Percentiles rank a stretch among this genome's conserved stretches.
Evolutionary conservation across 768 basidiomycete species (phyloP).

Genomic region (Russula emetica): DNA sequence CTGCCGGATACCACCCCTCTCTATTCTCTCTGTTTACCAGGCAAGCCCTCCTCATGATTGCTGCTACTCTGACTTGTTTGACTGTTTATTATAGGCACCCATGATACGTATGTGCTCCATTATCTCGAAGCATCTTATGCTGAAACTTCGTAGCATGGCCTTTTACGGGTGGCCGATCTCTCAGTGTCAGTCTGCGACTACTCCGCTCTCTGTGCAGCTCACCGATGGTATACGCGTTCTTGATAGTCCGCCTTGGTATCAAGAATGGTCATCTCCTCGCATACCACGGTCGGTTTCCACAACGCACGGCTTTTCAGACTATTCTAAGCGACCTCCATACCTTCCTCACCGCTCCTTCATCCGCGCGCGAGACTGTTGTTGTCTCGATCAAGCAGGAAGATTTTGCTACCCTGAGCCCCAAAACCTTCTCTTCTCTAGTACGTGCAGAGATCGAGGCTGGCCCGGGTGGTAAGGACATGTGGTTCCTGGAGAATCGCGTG

Average conservation of each 20-base stretch:
- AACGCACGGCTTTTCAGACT: conserved; percentile 60
- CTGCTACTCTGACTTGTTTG: conserved; percentile 17
- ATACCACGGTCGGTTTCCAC: conserved; percentile 75
- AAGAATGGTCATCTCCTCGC: conserved; percentile 60
- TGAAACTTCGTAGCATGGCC: conserved; percentile 53
- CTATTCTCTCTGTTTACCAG: conserved; percentile 75
- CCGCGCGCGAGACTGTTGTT: conserved; percentile 69
- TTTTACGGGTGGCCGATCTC: conserved; percentile 83
- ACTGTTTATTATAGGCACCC: conserved; percentile 45
- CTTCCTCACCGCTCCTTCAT: conserved; percentile 57
- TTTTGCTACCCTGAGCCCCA: conserved; percentile 42
- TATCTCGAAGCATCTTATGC: not conserved
- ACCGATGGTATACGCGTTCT: conserved; percentile 73
- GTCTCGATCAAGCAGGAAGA: conserved; percentile 92
- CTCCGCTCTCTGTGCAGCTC: conserved; percentile 65
- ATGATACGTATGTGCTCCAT: conserved; percentile 53
- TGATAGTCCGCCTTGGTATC: conserved; percentile 75
- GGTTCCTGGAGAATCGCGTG: conserved; percentile 79
- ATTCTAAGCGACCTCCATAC: conserved; percentile 57
- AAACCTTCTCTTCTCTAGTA: conserved; percentile 60
- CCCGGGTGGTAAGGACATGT: conserved; percentile 55
- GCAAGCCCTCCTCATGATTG: conserved; percentile 38
- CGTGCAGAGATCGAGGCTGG: conserved; percentile 56
- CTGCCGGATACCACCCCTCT: conserved; percentile 66
- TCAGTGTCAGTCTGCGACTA: conserved; percentile 71